These are phyloP conservation scores for Neocallimastix lanati DNA, from an alignment of 192 early-diverging fungal genomes.

Conservation along the genomic window DNA sequence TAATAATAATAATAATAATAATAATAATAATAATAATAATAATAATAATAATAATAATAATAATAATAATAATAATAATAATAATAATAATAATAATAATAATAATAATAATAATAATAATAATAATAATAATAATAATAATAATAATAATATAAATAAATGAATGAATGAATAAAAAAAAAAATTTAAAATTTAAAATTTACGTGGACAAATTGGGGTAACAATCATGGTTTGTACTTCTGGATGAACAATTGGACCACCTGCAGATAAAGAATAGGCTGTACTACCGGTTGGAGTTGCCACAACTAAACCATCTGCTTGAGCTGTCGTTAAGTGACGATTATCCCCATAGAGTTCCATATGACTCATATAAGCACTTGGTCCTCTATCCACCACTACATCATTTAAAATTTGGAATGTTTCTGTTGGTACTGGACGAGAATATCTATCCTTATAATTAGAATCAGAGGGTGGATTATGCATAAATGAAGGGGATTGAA, in stretches of 20 bases:
- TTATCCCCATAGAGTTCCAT: conserved; percentile 68
- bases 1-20: not conserved
- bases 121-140: not conserved
- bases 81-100: not conserved
- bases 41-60: not conserved
- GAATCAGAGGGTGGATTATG: not conserved
- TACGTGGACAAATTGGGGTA: conserved; percentile 46
- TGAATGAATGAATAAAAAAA: conserved; percentile 20
- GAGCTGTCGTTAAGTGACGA: conserved; percentile 78
- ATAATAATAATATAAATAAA: not conserved
- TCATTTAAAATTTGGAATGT: conserved; percentile 90
- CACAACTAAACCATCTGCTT: conserved; percentile 87
- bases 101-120: not conserved
- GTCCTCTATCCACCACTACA: conserved; percentile 81
- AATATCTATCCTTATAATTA: not conserved
- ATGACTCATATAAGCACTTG: conserved; percentile 74
- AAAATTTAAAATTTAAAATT: conserved; percentile 89
- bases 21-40: not conserved
- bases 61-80: not conserved
- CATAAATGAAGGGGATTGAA: not conserved
- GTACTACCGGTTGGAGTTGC: conserved; percentile 89
- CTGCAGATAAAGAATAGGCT: conserved; percentile 76
- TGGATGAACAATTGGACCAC: conserved; percentile 87
- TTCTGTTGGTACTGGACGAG: conserved; percentile 37
- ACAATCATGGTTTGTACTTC: conserved; percentile 70